A percentile compares a stretch with the other conserved stretches of the same genome.
These are phyloP conservation scores for Raffaelea ambrosiae DNA, from an alignment of 2,329 filamentous ascomycete genomes.

Conservation along the genomic window DNA sequence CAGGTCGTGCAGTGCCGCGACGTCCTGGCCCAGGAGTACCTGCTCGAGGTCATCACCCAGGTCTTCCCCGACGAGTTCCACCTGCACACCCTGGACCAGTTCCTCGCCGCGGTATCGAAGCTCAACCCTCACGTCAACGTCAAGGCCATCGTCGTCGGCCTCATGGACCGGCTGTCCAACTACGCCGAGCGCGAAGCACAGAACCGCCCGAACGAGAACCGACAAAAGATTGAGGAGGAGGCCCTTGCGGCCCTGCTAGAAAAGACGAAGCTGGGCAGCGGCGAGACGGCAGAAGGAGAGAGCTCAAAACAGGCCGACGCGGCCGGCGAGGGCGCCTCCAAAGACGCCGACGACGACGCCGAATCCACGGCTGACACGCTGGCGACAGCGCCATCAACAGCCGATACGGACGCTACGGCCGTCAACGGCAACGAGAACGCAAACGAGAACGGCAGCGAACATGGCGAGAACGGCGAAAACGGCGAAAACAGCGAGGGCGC, in stretches of 20 bases:
- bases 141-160: slow-evolving; percentile 93
- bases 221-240: slow-evolving; percentile 73
- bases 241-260: slow-evolving; percentile 72
- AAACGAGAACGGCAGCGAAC: slow-evolving; percentile 18
- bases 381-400: slow-evolving; percentile 27
- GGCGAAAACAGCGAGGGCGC: neutral
- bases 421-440: slow-evolving; percentile 33
- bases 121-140: slow-evolving; percentile 96
- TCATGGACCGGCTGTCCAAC: slow-evolving; percentile 92
- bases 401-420: slow-evolving; percentile 38
- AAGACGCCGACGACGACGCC: slow-evolving; percentile 20
- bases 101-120: slow-evolving; percentile 84
- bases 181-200: slow-evolving; percentile 88
- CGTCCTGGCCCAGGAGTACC: slow-evolving; percentile 92
- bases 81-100: slow-evolving; percentile 89
- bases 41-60: slow-evolving; percentile 96
- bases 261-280: slow-evolving; percentile 56
- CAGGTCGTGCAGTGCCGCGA: slow-evolving; percentile 98
- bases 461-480: slow-evolving; percentile 25
- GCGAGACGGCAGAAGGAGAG: slow-evolving; percentile 13
- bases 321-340: neutral
- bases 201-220: slow-evolving; percentile 59
- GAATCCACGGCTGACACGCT: slow-evolving; percentile 22
- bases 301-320: neutral
- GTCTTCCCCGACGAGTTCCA: slow-evolving; percentile 99